Percentiles rank a stretch among this genome's conserved stretches.
phyloP scores from a whole-genome alignment of 208 protist species.

The Leishmania gerbilli region DNA sequence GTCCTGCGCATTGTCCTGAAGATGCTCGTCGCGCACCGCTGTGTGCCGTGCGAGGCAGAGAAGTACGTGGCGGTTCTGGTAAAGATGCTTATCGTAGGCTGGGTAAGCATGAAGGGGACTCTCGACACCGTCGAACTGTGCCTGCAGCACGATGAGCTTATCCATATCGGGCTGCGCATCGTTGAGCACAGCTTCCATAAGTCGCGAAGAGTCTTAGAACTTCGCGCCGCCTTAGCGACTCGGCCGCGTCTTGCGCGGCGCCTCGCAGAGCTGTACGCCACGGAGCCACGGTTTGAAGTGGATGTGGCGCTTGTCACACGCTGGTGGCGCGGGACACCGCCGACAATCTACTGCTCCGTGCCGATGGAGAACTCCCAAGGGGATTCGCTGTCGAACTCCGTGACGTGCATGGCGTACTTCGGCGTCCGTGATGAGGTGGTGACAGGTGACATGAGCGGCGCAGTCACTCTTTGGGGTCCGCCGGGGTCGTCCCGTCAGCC shows the following conservation, averaged over 20 bases:
- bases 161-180: conserved; percentile 50
- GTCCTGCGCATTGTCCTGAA: conserved; percentile 63
- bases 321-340: conserved; percentile 30
- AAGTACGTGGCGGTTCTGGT: conserved; percentile 36
- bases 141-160: conserved; percentile 47
- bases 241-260: conserved; percentile 29
- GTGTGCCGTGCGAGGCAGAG: conserved; percentile 32
- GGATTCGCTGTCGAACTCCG: conserved; percentile 16
- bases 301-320: conserved; percentile 66
- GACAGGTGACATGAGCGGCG: conserved; percentile 63
- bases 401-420: conserved; percentile 75
- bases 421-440: conserved; percentile 73
- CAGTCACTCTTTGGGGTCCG: conserved; percentile 66
- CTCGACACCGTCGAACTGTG: conserved; percentile 55
- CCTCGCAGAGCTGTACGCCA: conserved; percentile 44
- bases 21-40: conserved; percentile 22
- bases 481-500: conserved; percentile 39
- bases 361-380: conserved; percentile 9
- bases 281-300: conserved; percentile 60
- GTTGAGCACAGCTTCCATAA: not conserved
- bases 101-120: conserved; percentile 60
- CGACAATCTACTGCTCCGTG: conserved; percentile 12
- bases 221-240: conserved; percentile 45
- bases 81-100: conserved; percentile 51
- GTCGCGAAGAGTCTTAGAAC: not conserved